Base-by-base conservation (phyloP, 768 basidiomycete genomes). In the Peribolospora kevripleyi region DNA sequence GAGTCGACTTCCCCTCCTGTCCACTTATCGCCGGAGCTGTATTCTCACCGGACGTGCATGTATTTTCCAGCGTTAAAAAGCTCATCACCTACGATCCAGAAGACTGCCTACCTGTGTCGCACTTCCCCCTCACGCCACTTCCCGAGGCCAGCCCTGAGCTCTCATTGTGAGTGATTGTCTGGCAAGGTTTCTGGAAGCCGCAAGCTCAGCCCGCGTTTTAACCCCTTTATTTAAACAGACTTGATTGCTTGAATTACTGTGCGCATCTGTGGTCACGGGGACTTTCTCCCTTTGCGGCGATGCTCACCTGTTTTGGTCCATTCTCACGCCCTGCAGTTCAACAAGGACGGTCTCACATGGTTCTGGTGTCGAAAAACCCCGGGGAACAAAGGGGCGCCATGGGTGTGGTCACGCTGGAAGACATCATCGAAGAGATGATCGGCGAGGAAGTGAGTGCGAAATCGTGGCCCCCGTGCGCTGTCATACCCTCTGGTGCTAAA, bases 341-440 rank as follows among this genome's bases (percentile, higher is more conserved):
- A 73, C 90, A 88, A 0, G 91, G 91, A 2, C 78, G 90, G 47
- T 85, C 88, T 0, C 91, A 98, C 70, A 71, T 98, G 52, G 70
- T 95, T 9, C 68, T 98, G 40, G 76, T 98, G 45, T 84, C 81
- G 61, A 73, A 72, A 13, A 83, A 83, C 0, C 91, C 91, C 2
- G 91, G 91, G 0, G 67, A 72, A 14, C 71, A 77, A 5, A 83
- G 83, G 36, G 90, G 90, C 43, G 88, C 79, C 1, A 75, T 93
- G 38, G 91, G 91, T 2, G 84, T 95, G 5, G 78, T 95, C 59
- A 90, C 84, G 2, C 75, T 90, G 9, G 64, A 61, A 57, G 57
- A 54, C 46, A 53, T 57, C 3, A 66, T 64, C 59, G 68, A 84
- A 75, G 88, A 91, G 74, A 93, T 97, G 58, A 84, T 95, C 14